phyloP scores from a whole-genome alignment of 2,329 filamentous ascomycete genomes.

The Ustilaginoidea virens region DNA sequence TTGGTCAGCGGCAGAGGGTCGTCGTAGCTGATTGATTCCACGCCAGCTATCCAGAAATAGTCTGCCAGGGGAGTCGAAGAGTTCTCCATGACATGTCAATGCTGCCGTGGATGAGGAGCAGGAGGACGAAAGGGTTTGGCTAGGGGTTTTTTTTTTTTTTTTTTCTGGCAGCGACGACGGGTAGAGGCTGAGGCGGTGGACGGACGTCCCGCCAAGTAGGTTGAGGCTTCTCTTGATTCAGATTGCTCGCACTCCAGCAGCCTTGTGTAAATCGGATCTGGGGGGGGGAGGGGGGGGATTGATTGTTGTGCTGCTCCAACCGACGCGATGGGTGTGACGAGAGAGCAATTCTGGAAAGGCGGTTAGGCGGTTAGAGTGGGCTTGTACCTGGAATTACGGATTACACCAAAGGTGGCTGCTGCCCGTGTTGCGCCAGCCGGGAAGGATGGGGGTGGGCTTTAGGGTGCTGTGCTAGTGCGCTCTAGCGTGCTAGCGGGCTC shows the following conservation, averaged over 20 bases:
- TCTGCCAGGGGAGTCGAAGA: slow-evolving; percentile 52
- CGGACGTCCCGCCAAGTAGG: slow-evolving; percentile 3
- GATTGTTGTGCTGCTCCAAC: no score
- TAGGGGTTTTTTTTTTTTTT: neutral
- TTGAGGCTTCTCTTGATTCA: neutral
- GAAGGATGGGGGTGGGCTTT: no score
- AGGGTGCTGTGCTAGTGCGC: no score
- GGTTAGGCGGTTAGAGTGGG: neutral
- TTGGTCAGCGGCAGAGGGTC: slow-evolving; percentile 26
- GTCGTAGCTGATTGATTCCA: slow-evolving; percentile 51
- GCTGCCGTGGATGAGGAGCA: slow-evolving; percentile 8
- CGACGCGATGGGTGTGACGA: no score
- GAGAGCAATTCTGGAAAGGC: slow-evolving; percentile 2
- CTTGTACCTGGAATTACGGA: slow-evolving; percentile 1
- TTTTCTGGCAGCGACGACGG: neutral
- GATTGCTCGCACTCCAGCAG: neutral
- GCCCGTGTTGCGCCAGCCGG: no score
- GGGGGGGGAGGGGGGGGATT: no score
- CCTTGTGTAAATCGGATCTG: no score
- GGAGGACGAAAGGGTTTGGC: neutral
- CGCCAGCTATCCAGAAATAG: slow-evolving; percentile 62
- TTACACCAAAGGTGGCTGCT: no score
- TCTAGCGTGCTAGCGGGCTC: no score
- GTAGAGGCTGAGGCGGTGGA: neutral
- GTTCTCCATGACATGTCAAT: slow-evolving; percentile 40